Base-by-base conservation (phyloP, 768 basidiomycete species). In the Myochromella boudieri region DNA sequence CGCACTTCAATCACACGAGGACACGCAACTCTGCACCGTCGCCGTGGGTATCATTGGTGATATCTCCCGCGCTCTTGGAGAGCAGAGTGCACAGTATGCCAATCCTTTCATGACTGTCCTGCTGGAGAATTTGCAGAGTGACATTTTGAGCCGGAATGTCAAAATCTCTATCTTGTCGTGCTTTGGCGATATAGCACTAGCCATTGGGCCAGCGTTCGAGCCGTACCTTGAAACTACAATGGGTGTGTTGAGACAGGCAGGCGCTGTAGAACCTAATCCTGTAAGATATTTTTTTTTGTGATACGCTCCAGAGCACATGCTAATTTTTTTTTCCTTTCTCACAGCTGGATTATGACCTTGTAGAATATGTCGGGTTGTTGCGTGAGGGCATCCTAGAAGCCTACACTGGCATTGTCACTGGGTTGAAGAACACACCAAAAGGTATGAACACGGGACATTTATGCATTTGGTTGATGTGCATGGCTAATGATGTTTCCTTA, bases 361-460 rank as follows among this genome's bases (percentile, higher is more conserved):
- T 95, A 46, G 97, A 99, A 54, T 98, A 98, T 60, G 91, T 95
- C 36, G 77, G 82, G 43, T 81, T 82, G 43, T 76, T 99, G 46
- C 83, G 97, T 28, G 97, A 98, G 59, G 93, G 93, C 36, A 97
- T 99, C 54, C 72, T 97, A 25, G 97, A 99, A 65, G 95, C 97
- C 2, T 97, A 97, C 60, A 95, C 91, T 4, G 95, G 95, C 20
- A 86, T 99, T 53, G 84, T 97, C 49, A 86, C 91, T 28, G 94
- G 89, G 0, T 71, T 97, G 61, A 95, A 94, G 74, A 84, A 82
- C 57, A 87, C 87, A 1, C 79, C 81, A 17, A 84, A 91, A 70
- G 80, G 92, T 90, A 56, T 49, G 69, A n/a, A 17, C n/a, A n/a
- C n/a, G n/a, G n/a, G n/a, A n/a, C n/a, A n/a, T n/a, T n/a, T n/a